Conservation (phyloP, 139 green algal species). For the Astrephomene gubernaculifera region DNA sequence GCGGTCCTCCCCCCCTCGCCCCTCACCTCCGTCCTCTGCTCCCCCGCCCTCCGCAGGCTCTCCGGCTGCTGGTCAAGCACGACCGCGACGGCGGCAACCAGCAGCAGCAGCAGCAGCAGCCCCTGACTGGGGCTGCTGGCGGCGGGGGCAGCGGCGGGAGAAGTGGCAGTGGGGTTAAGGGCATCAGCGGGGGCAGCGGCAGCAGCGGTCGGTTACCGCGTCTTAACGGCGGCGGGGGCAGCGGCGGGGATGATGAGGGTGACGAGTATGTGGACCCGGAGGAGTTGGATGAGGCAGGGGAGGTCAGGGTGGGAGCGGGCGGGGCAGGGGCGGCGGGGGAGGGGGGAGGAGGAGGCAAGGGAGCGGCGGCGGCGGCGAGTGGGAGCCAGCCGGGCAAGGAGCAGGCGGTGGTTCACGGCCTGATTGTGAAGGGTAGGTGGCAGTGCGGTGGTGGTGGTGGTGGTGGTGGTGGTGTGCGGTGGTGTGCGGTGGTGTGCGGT, state of each 20-base stretch:
- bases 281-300: conserved; percentile 17
- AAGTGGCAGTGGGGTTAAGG: not conserved
- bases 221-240: not conserved
- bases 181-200: not conserved
- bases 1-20: no score
- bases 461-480: no score
- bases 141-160: no score
- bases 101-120: not conserved
- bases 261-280: conserved; percentile 44
- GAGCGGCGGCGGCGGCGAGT: not conserved
- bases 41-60: no score
- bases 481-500: no score
- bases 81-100: conserved; percentile 21
- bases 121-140: no score
- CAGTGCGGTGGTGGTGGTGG: no score
- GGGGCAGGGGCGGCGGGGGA: not conserved
- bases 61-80: conserved; percentile 31
- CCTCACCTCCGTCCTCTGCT: no score
- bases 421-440: conserved; percentile 6
- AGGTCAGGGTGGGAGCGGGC: not conserved
- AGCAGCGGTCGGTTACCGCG: conserved; percentile 2
- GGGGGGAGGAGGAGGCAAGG: not conserved
- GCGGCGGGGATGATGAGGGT: not conserved
- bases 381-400: not conserved
- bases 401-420: not conserved